phyloP scores from a whole-genome alignment of 306 rosid species.

The Mimosa pudica region DNA sequence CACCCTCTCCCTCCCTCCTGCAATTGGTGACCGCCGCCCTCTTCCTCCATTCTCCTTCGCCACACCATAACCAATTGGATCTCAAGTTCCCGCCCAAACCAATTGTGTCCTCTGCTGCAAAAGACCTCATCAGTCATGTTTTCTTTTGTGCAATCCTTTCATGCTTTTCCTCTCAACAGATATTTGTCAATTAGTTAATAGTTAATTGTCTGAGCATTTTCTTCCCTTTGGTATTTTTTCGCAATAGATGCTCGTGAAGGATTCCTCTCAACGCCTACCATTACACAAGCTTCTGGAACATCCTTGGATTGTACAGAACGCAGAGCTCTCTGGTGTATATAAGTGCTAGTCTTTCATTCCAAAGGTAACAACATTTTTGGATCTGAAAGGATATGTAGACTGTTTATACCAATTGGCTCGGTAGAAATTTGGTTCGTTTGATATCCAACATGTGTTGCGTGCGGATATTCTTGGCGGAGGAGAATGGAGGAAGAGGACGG shows the following conservation, averaged over 20 bases:
- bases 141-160: conserved; percentile 6
- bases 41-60: too few species aligned
- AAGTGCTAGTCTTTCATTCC: conserved; percentile 45
- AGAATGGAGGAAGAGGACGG: too few species aligned
- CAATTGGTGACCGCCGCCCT: too few species aligned
- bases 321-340: conserved; percentile 89
- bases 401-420: conserved; percentile 23
- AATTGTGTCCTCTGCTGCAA: conserved; percentile 84
- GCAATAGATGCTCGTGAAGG: conserved; percentile 89
- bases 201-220: neutral
- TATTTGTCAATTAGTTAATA: conserved; percentile 18
- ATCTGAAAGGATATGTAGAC: conserved; percentile 28
- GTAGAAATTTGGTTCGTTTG: conserved; percentile 1
- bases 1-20: too few species aligned
- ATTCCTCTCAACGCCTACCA: conserved; percentile 76
- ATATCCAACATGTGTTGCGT: neutral
- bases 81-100: conserved; percentile 94
- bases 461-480: neutral
- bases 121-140: conserved; percentile 95
- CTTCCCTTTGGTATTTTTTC: neutral
- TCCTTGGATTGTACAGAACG: conserved; percentile 96
- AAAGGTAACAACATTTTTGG: conserved; percentile 24
- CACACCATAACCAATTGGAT: conserved; percentile 59
- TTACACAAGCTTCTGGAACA: conserved; percentile 93
- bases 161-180: neutral